Percentiles rank a stretch among this genome's conserved stretches.
Evolutionary conservation across 108 stramenopile genomes (phyloP).

Genomic region (Licmophora abbreviata): DNA sequence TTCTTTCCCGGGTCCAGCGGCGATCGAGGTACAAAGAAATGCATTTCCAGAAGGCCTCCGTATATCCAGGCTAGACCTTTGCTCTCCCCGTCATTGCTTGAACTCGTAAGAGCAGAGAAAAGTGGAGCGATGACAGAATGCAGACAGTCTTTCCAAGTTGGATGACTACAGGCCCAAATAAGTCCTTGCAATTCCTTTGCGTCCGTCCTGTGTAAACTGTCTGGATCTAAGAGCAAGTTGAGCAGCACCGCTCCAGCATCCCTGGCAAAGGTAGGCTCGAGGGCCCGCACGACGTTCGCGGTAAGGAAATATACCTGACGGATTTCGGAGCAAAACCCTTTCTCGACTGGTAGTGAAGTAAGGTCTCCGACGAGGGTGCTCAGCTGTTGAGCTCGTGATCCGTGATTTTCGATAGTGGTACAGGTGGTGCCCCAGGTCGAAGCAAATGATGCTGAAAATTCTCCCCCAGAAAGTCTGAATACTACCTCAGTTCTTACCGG

Average conservation of each 20-base stretch:
- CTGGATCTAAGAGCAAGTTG: background rate
- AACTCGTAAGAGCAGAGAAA: background rate
- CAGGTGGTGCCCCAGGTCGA: too few relatives aligned
- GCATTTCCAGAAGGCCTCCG: constrained; percentile 68
- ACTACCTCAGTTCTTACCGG: constrained; percentile 22
- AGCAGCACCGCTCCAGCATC: background rate
- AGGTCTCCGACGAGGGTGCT: constrained; percentile 31
- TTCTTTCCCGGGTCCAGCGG: constrained; percentile 90
- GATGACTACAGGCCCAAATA: constrained; percentile 18
- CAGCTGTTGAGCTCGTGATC: constrained; percentile 47
- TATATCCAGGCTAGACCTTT: constrained; percentile 52
- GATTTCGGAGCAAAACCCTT: background rate
- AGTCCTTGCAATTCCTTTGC: constrained; percentile 8
- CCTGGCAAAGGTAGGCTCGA: background rate
- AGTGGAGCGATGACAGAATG: background rate
- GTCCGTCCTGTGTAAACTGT: background rate
- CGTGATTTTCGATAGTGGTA: constrained; percentile 68
- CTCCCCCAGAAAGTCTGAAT: constrained; percentile 11
- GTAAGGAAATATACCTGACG: constrained; percentile 7
- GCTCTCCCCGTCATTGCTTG: constrained; percentile 11
- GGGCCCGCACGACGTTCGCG: constrained; percentile 2
- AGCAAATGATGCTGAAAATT: constrained; percentile 16
- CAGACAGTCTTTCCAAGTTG: background rate
- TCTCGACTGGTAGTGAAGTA: constrained; percentile 6
- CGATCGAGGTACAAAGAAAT: constrained; percentile 67